Conservation (phyloP, 202 grass and related monocot species). For the Schoenoplectus tabernaemontani region DNA sequence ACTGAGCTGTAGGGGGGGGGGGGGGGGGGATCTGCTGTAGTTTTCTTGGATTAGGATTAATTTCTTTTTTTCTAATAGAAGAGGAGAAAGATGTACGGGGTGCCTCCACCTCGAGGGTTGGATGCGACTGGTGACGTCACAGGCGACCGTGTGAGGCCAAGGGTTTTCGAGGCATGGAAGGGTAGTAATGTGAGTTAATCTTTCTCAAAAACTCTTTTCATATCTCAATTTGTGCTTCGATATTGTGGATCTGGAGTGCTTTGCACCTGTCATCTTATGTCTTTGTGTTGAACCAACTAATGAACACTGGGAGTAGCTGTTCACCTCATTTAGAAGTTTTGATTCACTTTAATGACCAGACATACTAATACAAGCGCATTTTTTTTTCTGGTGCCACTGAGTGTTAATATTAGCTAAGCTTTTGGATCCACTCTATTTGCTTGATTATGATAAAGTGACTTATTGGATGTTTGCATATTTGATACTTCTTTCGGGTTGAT, state of each 20-base stretch:
- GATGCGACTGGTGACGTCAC: constrained; percentile 16
- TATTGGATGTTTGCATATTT: background rate
- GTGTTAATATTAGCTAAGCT: background rate
- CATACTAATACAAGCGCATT: background rate
- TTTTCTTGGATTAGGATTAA: constrained; percentile 3
- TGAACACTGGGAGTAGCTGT: background rate
- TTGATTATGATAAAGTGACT: background rate
- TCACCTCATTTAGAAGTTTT: background rate
- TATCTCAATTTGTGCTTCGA: background rate
- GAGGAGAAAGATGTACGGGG: constrained; percentile 53
- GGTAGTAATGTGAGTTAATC: constrained; percentile 85
- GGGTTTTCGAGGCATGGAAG: constrained; percentile 83
- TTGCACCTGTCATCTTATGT: background rate
- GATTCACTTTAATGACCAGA: background rate
- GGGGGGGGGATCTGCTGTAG: background rate
- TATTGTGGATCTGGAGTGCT: constrained; percentile 10
- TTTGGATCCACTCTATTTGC: background rate
- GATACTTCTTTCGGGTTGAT: background rate
- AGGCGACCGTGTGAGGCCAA: constrained; percentile 37
- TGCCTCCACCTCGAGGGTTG: constrained; percentile 38
- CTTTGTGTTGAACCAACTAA: background rate
- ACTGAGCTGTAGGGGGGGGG: background rate
- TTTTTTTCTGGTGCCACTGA: background rate
- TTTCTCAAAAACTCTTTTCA: background rate
- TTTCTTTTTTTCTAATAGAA: background rate